phyloP scores from a whole-genome alignment of 805 yeast genomes.

The Starmerella stigmatis region DNA sequence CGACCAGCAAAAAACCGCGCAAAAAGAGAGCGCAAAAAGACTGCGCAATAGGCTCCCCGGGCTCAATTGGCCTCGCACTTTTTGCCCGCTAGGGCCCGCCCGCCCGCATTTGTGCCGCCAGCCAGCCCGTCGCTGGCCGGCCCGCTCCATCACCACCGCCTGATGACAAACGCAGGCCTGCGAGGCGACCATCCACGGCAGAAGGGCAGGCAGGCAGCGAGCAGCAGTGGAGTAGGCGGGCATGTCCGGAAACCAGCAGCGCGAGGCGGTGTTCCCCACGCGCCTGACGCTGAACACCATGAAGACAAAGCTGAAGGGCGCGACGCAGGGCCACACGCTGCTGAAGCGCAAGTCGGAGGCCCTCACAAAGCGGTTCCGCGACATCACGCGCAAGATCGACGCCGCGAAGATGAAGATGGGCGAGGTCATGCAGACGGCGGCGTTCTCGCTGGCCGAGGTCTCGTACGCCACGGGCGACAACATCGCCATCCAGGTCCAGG shows the following conservation, averaged over 20 bases:
- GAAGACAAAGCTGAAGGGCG: conserved; percentile 95
- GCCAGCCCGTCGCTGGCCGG: too few species aligned
- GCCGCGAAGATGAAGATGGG: conserved; percentile 97
- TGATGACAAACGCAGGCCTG: conserved; percentile 7
- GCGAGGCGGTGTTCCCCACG: conserved; percentile 95
- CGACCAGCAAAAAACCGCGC: too few species aligned
- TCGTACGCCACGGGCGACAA: conserved; percentile 96
- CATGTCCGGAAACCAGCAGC: conserved; percentile 59
- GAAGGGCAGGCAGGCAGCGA: background rate
- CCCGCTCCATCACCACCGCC: too few species aligned
- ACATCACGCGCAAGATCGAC: conserved; percentile 85
- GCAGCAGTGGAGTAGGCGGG: background rate
- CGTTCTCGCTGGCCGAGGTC: conserved; percentile 93
- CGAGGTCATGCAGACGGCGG: conserved; percentile 94
- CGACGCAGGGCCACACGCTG: conserved; percentile 89
- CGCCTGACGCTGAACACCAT: conserved; percentile 93
- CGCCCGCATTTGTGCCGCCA: too few species aligned
- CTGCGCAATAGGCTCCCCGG: too few species aligned
- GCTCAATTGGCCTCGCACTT: too few species aligned
- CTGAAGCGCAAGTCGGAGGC: conserved; percentile 96
- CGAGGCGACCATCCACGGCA: background rate
- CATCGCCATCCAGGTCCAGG: conserved; percentile 91
- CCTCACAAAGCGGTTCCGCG: conserved; percentile 89
- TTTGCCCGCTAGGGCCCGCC: too few species aligned
- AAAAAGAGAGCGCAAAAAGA: too few species aligned